Evolutionary conservation across 257 asterid genomes (phyloP).

Genomic region (Scutellaria baicalensis): DNA sequence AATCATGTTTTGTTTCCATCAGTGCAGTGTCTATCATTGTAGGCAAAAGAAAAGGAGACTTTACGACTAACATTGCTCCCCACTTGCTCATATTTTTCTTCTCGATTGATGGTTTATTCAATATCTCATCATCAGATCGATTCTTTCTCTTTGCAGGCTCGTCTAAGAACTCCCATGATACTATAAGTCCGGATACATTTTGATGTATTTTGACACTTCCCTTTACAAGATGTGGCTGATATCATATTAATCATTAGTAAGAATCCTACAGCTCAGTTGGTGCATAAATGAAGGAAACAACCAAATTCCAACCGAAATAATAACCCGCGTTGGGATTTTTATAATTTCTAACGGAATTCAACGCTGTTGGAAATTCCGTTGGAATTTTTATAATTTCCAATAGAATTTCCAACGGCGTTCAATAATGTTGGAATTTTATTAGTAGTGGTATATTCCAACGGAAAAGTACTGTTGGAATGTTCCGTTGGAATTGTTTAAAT

Average conservation of each 20-base stretch:
- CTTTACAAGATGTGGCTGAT: conserved; percentile 90
- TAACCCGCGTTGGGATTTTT: no score
- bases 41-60: conserved; percentile 86
- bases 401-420: no score
- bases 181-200: conserved; percentile 97
- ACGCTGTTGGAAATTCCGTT: no score
- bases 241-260: conserved; percentile 20
- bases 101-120: conserved; percentile 33
- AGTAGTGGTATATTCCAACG: no score
- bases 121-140: conserved; percentile 28
- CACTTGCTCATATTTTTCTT: conserved; percentile 63
- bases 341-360: no score
- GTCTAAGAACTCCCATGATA: conserved; percentile 88
- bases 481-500: no score
- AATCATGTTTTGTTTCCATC: conserved; percentile 65
- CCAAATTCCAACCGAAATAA: no score
- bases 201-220: conserved; percentile 99
- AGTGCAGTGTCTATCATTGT: conserved; percentile 68
- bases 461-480: no score
- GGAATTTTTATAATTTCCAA: no score
- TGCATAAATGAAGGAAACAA: no score
- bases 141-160: conserved; percentile 60
- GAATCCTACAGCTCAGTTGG: background rate
- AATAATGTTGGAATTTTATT: no score
- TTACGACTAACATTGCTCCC: conserved; percentile 96